Percentiles rank a stretch among this genome's conserved stretches.
Conservation (phyloP, 1,284 basidiomycete species). For the Ceratobasidium sp. region DNA sequence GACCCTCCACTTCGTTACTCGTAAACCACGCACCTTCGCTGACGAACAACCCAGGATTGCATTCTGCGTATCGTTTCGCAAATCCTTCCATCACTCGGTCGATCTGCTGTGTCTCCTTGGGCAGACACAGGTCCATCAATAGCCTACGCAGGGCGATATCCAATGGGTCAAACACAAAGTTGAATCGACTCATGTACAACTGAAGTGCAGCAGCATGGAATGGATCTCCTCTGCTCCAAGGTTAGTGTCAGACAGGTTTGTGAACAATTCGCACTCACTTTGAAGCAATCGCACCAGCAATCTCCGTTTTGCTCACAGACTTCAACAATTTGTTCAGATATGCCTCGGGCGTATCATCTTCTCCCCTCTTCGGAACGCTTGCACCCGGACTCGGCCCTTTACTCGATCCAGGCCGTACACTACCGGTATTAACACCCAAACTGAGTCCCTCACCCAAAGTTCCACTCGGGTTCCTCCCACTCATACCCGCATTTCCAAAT, state of each 20-base stretch:
- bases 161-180: constrained; percentile 85
- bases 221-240: constrained; percentile 71
- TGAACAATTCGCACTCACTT: constrained; percentile 66
- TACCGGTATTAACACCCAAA: not conserved
- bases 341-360: constrained; percentile 76
- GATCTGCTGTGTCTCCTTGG: constrained; percentile 97
- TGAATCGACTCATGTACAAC: constrained; percentile 82
- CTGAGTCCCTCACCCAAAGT: constrained; percentile 7
- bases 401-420: constrained; percentile 7
- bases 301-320: constrained; percentile 79
- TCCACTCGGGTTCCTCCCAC: constrained; percentile 3
- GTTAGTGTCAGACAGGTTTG: not conserved
- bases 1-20: not conserved
- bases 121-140: constrained; percentile 92
- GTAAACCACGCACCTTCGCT: constrained; percentile 72
- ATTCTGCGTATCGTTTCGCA: constrained; percentile 84
- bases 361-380: constrained; percentile 46
- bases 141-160: constrained; percentile 94
- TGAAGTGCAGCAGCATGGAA: constrained; percentile 82
- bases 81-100: constrained; percentile 98
- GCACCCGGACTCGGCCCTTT: constrained; percentile 19
- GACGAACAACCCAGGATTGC: constrained; percentile 87
- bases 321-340: constrained; percentile 77
- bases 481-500: constrained; percentile 26
- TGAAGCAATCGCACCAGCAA: constrained; percentile 83